Evolutionary conservation across 164 flowering plant species (phyloP).

Genomic region (Santalum album): DNA sequence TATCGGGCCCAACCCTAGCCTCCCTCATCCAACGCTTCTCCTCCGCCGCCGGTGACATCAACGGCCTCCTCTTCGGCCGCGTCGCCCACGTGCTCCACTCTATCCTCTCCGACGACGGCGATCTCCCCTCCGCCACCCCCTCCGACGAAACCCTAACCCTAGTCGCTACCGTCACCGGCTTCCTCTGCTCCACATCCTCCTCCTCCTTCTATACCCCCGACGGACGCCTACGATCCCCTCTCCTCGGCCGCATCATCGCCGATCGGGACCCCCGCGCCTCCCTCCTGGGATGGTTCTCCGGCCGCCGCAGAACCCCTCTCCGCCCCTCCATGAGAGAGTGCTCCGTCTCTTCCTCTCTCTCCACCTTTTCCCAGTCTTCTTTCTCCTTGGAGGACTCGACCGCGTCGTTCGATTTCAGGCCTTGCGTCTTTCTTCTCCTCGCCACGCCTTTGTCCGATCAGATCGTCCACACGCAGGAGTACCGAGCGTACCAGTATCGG

Average conservation of each 20-base stretch:
- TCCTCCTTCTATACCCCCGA: constrained; percentile 30
- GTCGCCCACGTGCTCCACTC: constrained; percentile 32
- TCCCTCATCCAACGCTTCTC: constrained; percentile 74
- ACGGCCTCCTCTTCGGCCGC: constrained; percentile 85
- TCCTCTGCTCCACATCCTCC: constrained; percentile 19
- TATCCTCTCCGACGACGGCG: constrained; percentile 56
- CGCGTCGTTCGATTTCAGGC: constrained; percentile 13
- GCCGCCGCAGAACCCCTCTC: constrained; percentile 52
- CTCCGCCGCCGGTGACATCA: constrained; percentile 49
- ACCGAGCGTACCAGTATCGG: constrained; percentile 57
- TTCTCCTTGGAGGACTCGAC: too few relatives aligned
- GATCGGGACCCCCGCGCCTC: neutral
- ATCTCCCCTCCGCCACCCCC: constrained; percentile 15
- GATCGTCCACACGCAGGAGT: constrained; percentile 73
- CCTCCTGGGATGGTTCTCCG: constrained; percentile 76
- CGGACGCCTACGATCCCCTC: constrained; percentile 28
- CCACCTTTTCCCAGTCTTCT: constrained; percentile 18
- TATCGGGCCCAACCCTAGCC: constrained; percentile 76
- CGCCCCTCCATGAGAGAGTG: constrained; percentile 74
- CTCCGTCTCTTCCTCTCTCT: constrained; percentile 37
- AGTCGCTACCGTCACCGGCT: neutral
- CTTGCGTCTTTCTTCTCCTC: constrained; percentile 49
- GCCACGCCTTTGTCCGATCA: constrained; percentile 45
- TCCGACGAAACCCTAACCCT: neutral
- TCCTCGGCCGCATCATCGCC: constrained; percentile 22